Conservation (phyloP, 2,329 filamentous ascomycete species). For the Aspergillus floridensis region DNA sequence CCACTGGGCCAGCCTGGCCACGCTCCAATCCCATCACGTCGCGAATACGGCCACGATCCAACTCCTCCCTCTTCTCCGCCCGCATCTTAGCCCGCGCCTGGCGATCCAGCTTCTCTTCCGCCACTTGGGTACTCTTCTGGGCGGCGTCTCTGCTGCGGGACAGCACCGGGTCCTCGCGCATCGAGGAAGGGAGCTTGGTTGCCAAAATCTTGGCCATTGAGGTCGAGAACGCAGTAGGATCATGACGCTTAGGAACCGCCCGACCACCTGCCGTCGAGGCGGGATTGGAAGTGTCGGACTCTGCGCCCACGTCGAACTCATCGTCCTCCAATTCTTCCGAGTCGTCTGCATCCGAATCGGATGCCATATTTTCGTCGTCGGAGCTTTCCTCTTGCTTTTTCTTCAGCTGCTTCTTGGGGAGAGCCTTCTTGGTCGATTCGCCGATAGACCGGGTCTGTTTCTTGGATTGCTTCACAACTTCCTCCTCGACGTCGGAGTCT, state of each 20-base stretch:
- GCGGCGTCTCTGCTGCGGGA: slow-evolving; percentile 75
- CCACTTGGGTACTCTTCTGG: slow-evolving; percentile 67
- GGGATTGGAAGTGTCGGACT: slow-evolving; percentile 42
- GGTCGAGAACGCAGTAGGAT: slow-evolving; percentile 85
- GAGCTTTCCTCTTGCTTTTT: slow-evolving; percentile 17
- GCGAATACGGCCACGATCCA: slow-evolving; percentile 83
- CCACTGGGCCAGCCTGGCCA: slow-evolving; percentile 51
- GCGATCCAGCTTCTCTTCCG: slow-evolving; percentile 74
- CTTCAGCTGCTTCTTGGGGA: slow-evolving; percentile 5
- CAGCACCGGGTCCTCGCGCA: slow-evolving; percentile 86
- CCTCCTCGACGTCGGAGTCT: slow-evolving; percentile 43
- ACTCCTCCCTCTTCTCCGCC: slow-evolving; percentile 72
- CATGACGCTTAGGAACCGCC: slow-evolving; percentile 70
- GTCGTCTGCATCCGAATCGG: slow-evolving; percentile 21
- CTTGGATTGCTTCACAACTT: slow-evolving; percentile 19
- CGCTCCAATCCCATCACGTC: slow-evolving; percentile 72
- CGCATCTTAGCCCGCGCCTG: slow-evolving; percentile 77
- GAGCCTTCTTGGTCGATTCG: slow-evolving; percentile 15
- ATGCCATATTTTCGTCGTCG: slow-evolving; percentile 16
- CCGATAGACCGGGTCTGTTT: slow-evolving; percentile 21
- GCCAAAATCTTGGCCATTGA: slow-evolving; percentile 90
- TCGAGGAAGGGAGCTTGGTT: slow-evolving; percentile 79
- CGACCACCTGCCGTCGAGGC: slow-evolving; percentile 42
- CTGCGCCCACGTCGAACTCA: slow-evolving; percentile 30
- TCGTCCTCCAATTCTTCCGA: slow-evolving; percentile 27